Evolutionary conservation across 1,284 basidiomycete genomes (phyloP).

Genomic region (Ganoderma lucidum): DNA sequence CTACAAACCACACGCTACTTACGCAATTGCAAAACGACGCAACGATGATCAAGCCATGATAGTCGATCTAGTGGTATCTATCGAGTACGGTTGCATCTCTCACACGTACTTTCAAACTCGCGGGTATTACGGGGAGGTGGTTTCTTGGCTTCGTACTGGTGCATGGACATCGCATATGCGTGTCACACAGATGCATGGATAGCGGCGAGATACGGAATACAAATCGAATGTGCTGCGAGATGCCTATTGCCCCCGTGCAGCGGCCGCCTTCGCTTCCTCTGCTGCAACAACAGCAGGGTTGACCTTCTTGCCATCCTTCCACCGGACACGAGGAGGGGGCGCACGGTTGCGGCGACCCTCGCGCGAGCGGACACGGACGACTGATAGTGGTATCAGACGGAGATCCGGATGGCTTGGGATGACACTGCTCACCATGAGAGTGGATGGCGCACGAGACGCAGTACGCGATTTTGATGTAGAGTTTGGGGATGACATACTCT

Average conservation of each 20-base stretch:
- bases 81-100: no score
- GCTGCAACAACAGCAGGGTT: conserved; percentile 73
- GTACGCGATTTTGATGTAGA: conserved; percentile 99
- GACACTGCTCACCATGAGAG: conserved; percentile 82
- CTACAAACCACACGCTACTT: no score
- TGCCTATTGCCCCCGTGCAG: conserved; percentile 42
- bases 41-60: no score
- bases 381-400: conserved; percentile 47
- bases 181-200: conserved; percentile 30
- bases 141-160: conserved; percentile 1
- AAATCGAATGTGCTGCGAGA: conserved; percentile 24
- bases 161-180: conserved; percentile 20
- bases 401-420: not conserved
- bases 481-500: conserved; percentile 98
- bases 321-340: conserved; percentile 94
- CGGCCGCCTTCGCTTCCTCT: conserved; percentile 52
- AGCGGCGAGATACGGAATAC: conserved; percentile 33
- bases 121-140: not conserved
- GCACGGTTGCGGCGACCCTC: conserved; percentile 95
- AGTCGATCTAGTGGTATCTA: no score
- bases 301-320: conserved; percentile 99
- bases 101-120: not conserved
- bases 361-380: conserved; percentile 94
- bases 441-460: conserved; percentile 99
- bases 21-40: no score